Base-by-base conservation (phyloP, 305 asterid genomes). In the Fraxinus angustifolia region DNA sequence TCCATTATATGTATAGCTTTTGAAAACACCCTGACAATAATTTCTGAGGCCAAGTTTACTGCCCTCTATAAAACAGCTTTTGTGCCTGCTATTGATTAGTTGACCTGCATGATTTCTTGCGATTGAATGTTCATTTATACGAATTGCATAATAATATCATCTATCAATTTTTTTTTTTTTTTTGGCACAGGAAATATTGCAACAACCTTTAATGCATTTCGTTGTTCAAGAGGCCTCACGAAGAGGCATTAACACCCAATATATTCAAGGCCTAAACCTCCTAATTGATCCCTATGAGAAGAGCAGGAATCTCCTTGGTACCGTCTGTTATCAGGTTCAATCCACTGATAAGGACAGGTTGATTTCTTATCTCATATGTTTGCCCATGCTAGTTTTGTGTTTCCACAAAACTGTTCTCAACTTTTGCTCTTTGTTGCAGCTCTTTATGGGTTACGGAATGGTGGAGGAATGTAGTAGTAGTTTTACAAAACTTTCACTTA, bases 201-300 rank as follows among this genome's bases (percentile, higher is more conserved):
- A 92, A 82, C 97, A 91, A 87, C 98, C 98, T 53, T 91, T 92
- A 40, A 58, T 90, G 88, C 90, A 89, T 75, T 83, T 92, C 79
- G 88, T 93, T 82, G 89, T 88, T 71, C 92, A 86, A 84, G 94
- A 90, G 89, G 77, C 86, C 30, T 83, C 89, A 81, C 88, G 82
- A 82, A 87, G 84, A 28, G 92, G 86, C 80, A 60, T 79, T 8
- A 81, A 80, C 82, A 78, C 78, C 73, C 87, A 82, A 81, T 79
- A 87, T 76, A 8, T 75, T 73, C 85, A 82, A 80, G 87, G 80
- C 73, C 80, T 87, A 79, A 85, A 78, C 77, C 71, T 80, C 82
- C 84, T 77, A 53, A 87, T 56, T 78, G 93, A 85, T 83, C 83
- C 93, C 76, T 90, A 38, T 85, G 94, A 89, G 79, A 90, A 78